Conservation (phyloP, 257 asterid species). For the Solanum pennellii region DNA sequence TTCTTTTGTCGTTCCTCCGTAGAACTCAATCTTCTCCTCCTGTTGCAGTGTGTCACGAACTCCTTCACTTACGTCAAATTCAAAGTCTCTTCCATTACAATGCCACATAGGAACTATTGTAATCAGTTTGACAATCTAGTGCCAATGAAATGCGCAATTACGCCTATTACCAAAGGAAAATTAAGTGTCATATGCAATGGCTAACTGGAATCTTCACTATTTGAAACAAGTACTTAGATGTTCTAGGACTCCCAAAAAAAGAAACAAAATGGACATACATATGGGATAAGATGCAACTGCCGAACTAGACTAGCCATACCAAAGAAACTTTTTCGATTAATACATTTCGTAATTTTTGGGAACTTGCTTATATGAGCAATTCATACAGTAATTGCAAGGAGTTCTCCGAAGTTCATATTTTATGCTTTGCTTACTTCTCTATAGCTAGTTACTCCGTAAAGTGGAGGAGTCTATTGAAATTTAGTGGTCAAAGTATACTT, state of each 20-base stretch:
- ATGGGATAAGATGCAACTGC: background rate
- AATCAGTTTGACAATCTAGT: background rate
- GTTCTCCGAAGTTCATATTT: background rate
- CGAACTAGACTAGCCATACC: background rate
- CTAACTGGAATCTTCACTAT: background rate
- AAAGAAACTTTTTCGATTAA: background rate
- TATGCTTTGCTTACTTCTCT: background rate
- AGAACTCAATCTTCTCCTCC: slow-evolving; percentile 38
- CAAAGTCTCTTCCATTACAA: background rate
- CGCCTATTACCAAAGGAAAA: background rate
- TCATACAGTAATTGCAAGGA: background rate
- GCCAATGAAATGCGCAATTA: background rate
- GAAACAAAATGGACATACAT: background rate
- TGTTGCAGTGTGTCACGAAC: slow-evolving; percentile 35
- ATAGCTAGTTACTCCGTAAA: background rate
- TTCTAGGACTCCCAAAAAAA: background rate
- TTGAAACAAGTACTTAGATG: background rate
- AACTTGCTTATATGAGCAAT: background rate
- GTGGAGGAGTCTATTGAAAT: background rate
- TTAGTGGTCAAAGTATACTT: background rate
- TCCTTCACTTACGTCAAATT: slow-evolving; percentile 40
- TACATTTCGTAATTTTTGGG: background rate
- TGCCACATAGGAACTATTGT: background rate
- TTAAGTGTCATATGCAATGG: background rate
- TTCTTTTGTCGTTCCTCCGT: slow-evolving; percentile 63